Evolutionary conservation across 2,329 filamentous ascomycete species (phyloP), one percentile per base, ranked within the genome.

Genomic region (Fusarium verticillioides): DNA sequence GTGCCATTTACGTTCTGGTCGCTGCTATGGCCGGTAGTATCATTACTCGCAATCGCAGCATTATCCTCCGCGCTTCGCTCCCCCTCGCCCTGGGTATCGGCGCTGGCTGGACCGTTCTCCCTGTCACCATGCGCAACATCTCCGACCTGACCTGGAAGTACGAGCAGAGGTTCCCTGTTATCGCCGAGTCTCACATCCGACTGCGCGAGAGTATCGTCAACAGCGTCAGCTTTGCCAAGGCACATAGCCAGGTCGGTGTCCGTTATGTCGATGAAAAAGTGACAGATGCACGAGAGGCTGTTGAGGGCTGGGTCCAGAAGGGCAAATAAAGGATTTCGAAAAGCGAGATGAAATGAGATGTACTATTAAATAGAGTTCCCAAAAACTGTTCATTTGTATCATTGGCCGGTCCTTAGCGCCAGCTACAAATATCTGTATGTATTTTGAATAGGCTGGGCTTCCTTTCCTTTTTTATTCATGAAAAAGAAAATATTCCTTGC

Each of bases 11-110:
- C 85, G 95, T 98, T 52, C 89, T 98, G 36, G 95, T 99, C 53
- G 92, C 95, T 46, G 92, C 94, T 78, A 98, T 99, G 95, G 94
- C 96, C 40, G 96, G 96, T 77, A 95, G 91, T 83, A 98, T 99
- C 81, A 86, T 98, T 62, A 91, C 94, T 62, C 91, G 96, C 72
- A 97, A 97, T 86, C 91, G 96, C 77, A 95, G 93, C 82, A 88
- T 98, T 72, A 82, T 97, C 71, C 85, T 99, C 60, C 91, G 96
- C 75, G 91, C 92, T 60, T 86, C 91, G 4, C 88, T 93, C 4
- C 96, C 96, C 16, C 83, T 96, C 56, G 91, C 92, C 26, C 90
- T 98, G 47, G 96, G 95, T 75, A 85, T 97, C 72, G 91, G 91
- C 63, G 93, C 95, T 63, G 95, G 94, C 66, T 96, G 95, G 90